A percentile compares a stretch with the other conserved stretches of the same genome.
phyloP scores from a whole-genome alignment of 495 filamentous ascomycete species.

The Penicillium alfredii region DNA sequence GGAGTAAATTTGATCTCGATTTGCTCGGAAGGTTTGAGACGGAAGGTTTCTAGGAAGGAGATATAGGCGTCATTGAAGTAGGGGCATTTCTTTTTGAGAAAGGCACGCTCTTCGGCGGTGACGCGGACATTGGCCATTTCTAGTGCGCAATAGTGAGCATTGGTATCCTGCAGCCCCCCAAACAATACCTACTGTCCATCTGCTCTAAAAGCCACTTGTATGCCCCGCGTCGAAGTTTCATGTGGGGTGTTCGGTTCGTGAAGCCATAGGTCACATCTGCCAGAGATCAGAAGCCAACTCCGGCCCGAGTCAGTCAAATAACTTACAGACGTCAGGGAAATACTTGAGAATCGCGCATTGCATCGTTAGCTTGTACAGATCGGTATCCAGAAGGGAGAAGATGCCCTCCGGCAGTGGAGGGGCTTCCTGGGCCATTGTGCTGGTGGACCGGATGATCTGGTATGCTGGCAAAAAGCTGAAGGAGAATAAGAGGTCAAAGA shows the following conservation, averaged over 20 bases:
- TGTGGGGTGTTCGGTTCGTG: constrained; percentile 90
- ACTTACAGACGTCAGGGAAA: constrained; percentile 71
- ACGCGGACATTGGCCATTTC: constrained; percentile 74
- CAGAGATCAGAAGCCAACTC: constrained; percentile 14
- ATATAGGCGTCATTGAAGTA: constrained; percentile 78
- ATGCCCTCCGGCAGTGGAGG: constrained; percentile 57
- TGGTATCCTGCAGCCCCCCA: background rate
- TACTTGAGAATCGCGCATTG: constrained; percentile 91
- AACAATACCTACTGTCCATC: constrained; percentile 57
- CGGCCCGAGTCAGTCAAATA: background rate
- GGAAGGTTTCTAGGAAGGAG: constrained; percentile 72
- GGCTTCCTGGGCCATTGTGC: constrained; percentile 27
- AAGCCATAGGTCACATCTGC: constrained; percentile 79
- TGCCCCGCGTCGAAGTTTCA: constrained; percentile 77
- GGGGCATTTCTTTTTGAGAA: constrained; percentile 69
- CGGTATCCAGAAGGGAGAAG: constrained; percentile 89
- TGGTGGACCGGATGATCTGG: constrained; percentile 5
- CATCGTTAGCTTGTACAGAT: constrained; percentile 98
- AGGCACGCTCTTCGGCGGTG: constrained; percentile 70
- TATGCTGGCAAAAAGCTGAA: background rate
- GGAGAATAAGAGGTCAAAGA: background rate
- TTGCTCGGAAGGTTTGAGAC: constrained; percentile 72
- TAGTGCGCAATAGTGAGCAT: constrained; percentile 21
- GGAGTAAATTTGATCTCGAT: constrained; percentile 66
- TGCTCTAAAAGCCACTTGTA: constrained; percentile 82